Percentiles rank a stretch among this genome's conserved stretches.
These are phyloP conservation scores for Ganoderma sp. DNA, from an alignment of 1,284 basidiomycete species.

Conservation along the genomic window DNA sequence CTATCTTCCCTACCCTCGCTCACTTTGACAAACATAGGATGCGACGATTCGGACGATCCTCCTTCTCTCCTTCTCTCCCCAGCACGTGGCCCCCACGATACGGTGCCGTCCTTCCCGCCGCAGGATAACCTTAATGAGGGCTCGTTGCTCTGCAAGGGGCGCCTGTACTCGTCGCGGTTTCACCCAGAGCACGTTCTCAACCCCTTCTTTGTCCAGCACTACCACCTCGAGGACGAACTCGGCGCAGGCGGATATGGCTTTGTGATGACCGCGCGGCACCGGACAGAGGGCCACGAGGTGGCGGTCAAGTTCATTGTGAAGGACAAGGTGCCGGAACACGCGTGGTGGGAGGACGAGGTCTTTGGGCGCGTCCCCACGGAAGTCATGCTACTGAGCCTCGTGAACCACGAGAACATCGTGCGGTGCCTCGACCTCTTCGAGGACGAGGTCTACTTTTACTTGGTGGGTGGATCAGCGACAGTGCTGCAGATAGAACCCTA, in stretches of 20 bases:
- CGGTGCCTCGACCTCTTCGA: slow-evolving; percentile 85
- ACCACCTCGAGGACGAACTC: slow-evolving; percentile 79
- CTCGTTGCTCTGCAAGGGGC: slow-evolving; percentile 31
- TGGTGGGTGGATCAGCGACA: slow-evolving; percentile 57
- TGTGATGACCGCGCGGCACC: slow-evolving; percentile 79
- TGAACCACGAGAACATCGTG: slow-evolving; percentile 83
- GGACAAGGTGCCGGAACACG: slow-evolving; percentile 78
- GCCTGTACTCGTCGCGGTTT: slow-evolving; percentile 63
- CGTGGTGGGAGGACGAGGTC: slow-evolving; percentile 75
- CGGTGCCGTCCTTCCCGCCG: slow-evolving; percentile 18
- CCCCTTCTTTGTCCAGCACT: slow-evolving; percentile 67
- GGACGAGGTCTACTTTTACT: slow-evolving; percentile 84
- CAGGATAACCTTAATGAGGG: slow-evolving; percentile 27
- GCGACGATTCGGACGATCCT: slow-evolving; percentile 32
- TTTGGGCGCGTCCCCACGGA: slow-evolving; percentile 78
- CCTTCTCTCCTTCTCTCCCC: slow-evolving; percentile 32
- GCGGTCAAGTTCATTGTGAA: slow-evolving; percentile 95
- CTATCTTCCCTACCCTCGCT: slow-evolving; percentile 35
- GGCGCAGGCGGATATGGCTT: slow-evolving; percentile 94
- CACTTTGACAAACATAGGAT: slow-evolving; percentile 34
- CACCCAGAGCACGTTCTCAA: slow-evolving; percentile 68
- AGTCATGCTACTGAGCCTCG: slow-evolving; percentile 74
- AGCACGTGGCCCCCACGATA: slow-evolving; percentile 16
- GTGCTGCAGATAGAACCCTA: slow-evolving; percentile 12
- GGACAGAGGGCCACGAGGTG: slow-evolving; percentile 65